Percentiles rank a stretch among this genome's conserved stretches.
phyloP scores from a whole-genome alignment of 768 basidiomycete species.

The Suillus americanus region DNA sequence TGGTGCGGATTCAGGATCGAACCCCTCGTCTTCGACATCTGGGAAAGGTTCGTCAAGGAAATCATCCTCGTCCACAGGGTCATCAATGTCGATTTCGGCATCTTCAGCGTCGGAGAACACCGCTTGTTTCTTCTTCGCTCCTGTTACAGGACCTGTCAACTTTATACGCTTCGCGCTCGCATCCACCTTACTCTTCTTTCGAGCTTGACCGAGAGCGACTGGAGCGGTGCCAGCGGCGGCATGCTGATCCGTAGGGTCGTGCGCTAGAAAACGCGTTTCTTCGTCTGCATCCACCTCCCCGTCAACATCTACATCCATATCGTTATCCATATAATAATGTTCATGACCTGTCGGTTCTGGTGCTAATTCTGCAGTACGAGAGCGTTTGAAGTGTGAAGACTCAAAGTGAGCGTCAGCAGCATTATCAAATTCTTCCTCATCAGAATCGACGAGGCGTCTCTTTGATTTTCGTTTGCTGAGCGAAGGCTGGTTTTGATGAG shows the following conservation, averaged over 20 bases:
- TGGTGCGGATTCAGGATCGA: conserved; percentile 21
- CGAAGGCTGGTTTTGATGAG: conserved; percentile 18
- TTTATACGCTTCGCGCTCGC: conserved; percentile 14
- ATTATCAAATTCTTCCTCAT: conserved; percentile 32
- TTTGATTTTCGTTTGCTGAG: conserved; percentile 23
- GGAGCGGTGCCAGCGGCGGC: neutral
- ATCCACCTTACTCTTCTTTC: conserved; percentile 14
- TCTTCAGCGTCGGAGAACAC: conserved; percentile 32
- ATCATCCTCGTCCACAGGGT: conserved; percentile 26
- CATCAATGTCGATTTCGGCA: conserved; percentile 23
- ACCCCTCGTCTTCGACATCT: conserved; percentile 27
- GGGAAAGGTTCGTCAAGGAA: conserved; percentile 23
- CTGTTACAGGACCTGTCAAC: conserved; percentile 16
- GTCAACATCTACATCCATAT: conserved; percentile 37
- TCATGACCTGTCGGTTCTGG: conserved; percentile 18
- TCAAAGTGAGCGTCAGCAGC: conserved; percentile 64
- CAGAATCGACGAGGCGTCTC: conserved; percentile 35
- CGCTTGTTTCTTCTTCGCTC: conserved; percentile 19
- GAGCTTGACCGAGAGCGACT: neutral
- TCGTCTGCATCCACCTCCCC: conserved; percentile 36
- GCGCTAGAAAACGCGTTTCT: conserved; percentile 25
- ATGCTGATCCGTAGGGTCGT: neutral
- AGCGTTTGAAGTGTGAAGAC: conserved; percentile 23
- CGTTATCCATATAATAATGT: conserved; percentile 47
- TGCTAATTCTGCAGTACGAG: conserved; percentile 28